Percentiles rank a stretch among this genome's conserved stretches.
phyloP scores from a whole-genome alignment of 2,329 filamentous ascomycete species.

The Arthrobotrys entomopaga region DNA sequence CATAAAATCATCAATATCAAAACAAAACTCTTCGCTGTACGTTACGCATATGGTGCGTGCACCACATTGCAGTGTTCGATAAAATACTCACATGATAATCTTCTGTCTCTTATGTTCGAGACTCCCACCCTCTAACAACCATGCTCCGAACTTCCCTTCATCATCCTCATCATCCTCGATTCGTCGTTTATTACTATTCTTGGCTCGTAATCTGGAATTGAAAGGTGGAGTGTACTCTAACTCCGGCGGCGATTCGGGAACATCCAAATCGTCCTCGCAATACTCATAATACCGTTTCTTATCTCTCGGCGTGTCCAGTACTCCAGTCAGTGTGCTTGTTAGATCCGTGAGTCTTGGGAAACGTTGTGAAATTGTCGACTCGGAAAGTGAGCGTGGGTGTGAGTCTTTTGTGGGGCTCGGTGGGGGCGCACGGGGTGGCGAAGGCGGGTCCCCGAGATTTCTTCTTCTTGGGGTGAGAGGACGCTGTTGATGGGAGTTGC shows the following conservation, averaged over 20 bases:
- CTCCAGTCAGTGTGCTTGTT: constrained; percentile 27
- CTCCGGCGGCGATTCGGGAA: constrained; percentile 35
- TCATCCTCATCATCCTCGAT: background rate
- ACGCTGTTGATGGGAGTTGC: background rate
- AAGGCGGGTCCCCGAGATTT: constrained; percentile 40
- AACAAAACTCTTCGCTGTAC: too few relatives aligned
- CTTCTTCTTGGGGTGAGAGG: constrained; percentile 12
- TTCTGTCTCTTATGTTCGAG: constrained; percentile 2
- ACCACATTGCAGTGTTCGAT: too few relatives aligned
- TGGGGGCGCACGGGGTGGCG: constrained; percentile 46
- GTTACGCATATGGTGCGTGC: too few relatives aligned
- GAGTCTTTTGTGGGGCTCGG: constrained; percentile 35
- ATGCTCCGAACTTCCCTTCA: background rate
- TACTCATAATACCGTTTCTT: constrained; percentile 19
- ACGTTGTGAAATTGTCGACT: background rate
- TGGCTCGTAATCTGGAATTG: background rate
- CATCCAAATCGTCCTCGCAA: constrained; percentile 37
- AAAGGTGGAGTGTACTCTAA: constrained; percentile 26
- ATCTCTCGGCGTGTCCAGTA: constrained; percentile 16
- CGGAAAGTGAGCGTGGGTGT: background rate
- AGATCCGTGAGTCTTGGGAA: constrained; percentile 43
- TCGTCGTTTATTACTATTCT: too few relatives aligned
- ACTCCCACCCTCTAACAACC: background rate
- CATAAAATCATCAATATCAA: background rate
- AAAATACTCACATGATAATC: constrained; percentile 15